A percentile compares a stretch with the other conserved stretches of the same genome.
These are phyloP conservation scores for Annulohypoxylon stygium DNA, from an alignment of 495 filamentous ascomycete genomes.

Conservation along the genomic window DNA sequence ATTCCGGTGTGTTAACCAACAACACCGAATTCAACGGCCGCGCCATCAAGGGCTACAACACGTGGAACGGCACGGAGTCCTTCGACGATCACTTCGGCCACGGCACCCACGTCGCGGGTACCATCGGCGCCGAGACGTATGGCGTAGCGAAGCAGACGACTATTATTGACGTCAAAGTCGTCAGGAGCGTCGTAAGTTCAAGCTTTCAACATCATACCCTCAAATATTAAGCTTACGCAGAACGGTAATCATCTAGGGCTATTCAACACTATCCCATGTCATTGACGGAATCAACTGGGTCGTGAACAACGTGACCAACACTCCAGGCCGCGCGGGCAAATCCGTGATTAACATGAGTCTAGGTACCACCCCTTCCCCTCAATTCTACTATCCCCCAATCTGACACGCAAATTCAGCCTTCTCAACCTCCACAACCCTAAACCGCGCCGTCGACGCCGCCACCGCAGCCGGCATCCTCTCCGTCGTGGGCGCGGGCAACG, in stretches of 20 bases:
- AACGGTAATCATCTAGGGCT: conserved; percentile 45
- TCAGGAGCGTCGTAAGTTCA: conserved; percentile 44
- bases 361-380: conserved; percentile 51
- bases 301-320: conserved; percentile 51
- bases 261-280: conserved; percentile 56
- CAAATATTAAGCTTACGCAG: neutral
- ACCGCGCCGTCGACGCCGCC: conserved; percentile 57
- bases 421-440: conserved; percentile 46
- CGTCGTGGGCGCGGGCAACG: conserved; percentile 60
- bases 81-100: conserved; percentile 58
- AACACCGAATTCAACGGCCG: conserved; percentile 67
- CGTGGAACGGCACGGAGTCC: conserved; percentile 42
- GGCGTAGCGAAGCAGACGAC: conserved; percentile 56
- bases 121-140: conserved; percentile 50
- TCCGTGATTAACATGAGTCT: conserved; percentile 62
- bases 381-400: conserved; percentile 32
- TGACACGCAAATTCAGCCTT: conserved; percentile 23
- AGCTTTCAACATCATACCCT: neutral
- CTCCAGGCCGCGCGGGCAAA: conserved; percentile 41
- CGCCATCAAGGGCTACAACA: conserved; percentile 63
- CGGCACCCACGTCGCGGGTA: conserved; percentile 56
- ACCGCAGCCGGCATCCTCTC: conserved; percentile 57
- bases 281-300: conserved; percentile 66
- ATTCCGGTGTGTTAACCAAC: conserved; percentile 60
- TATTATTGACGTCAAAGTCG: conserved; percentile 54